phyloP scores from a whole-genome alignment of 2,329 filamentous ascomycete genomes.

The Arthrobotrys musiformis region DNA sequence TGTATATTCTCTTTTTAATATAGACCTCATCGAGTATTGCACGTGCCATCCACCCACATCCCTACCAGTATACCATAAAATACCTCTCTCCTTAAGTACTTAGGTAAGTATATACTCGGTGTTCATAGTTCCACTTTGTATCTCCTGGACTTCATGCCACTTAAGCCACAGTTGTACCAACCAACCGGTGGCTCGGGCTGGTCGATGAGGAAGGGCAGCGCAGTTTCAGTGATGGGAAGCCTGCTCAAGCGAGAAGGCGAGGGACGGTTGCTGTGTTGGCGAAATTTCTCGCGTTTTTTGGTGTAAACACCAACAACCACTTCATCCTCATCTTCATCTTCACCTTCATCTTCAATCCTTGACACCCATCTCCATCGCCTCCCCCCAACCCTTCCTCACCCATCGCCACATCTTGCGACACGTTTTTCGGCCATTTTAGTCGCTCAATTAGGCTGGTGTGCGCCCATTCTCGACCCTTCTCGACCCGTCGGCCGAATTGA shows the following conservation, averaged over 20 bases:
- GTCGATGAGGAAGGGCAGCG: too few relatives aligned
- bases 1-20: too few relatives aligned
- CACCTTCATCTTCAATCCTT: slow-evolving; percentile 15
- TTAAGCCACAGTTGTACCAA: background rate
- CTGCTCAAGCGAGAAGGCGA: slow-evolving; percentile 24
- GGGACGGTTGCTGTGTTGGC: slow-evolving; percentile 50
- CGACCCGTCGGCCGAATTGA: slow-evolving; percentile 13
- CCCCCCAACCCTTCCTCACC: slow-evolving; percentile 3
- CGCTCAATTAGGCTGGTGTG: slow-evolving; percentile 2
- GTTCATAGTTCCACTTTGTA: too few relatives aligned
- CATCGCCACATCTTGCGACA: slow-evolving; percentile 19
- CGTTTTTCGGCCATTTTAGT: background rate
- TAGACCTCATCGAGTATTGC: too few relatives aligned
- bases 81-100: too few relatives aligned
- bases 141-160: too few relatives aligned
- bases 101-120: too few relatives aligned
- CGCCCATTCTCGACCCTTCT: slow-evolving; percentile 13
- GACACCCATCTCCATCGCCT: slow-evolving; percentile 25
- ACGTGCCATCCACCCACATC: too few relatives aligned
- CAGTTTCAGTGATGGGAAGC: slow-evolving; percentile 4
- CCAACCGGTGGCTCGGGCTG: background rate
- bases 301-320: slow-evolving; percentile 55
- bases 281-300: slow-evolving; percentile 56
- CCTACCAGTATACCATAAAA: too few relatives aligned
- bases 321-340: background rate